Evolutionary conservation across 2,329 filamentous ascomycete species (phyloP).

Genomic region (Plenodomus tracheiphilus): DNA sequence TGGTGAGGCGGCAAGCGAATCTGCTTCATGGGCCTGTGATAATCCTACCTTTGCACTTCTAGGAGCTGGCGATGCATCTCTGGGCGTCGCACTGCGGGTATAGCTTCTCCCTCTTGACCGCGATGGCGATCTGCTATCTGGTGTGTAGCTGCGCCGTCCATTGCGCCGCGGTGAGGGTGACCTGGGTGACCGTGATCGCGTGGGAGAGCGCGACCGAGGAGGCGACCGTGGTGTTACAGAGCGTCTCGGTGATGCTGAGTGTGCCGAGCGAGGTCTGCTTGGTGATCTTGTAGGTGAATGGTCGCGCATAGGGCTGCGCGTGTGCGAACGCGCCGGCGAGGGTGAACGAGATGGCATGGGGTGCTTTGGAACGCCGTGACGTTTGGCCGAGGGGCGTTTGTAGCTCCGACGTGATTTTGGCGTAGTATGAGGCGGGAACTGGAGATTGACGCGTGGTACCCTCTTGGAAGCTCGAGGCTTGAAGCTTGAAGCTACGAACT

Average conservation of each 20-base stretch:
- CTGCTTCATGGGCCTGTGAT: neutral
- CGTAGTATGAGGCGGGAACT: neutral
- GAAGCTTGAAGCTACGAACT: slow-evolving; percentile 11
- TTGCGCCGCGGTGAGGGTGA: slow-evolving; percentile 40
- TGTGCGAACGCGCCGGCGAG: slow-evolving; percentile 29
- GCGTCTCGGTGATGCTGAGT: slow-evolving; percentile 38
- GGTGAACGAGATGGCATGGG: slow-evolving; percentile 31
- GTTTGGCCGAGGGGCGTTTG: neutral
- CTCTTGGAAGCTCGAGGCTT: slow-evolving; percentile 11
- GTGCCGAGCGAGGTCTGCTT: slow-evolving; percentile 24
- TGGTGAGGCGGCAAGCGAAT: neutral
- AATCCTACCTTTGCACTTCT: slow-evolving; percentile 44
- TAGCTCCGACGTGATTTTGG: neutral
- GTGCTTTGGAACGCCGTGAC: neutral
- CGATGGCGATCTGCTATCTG: slow-evolving; percentile 32
- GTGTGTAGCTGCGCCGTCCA: slow-evolving; percentile 40
- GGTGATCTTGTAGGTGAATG: slow-evolving; percentile 43
- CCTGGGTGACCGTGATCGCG: slow-evolving; percentile 30
- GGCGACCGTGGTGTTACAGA: slow-evolving; percentile 45
- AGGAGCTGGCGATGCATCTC: slow-evolving; percentile 37
- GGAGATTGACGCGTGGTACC: slow-evolving; percentile 17
- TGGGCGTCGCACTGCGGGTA: slow-evolving; percentile 40
- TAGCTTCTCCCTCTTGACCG: slow-evolving; percentile 40
- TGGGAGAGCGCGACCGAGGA: slow-evolving; percentile 42
- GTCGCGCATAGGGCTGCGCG: slow-evolving; percentile 47